Conservation (phyloP, 805 yeast genomes). For the Candida hispaniensis region DNA sequence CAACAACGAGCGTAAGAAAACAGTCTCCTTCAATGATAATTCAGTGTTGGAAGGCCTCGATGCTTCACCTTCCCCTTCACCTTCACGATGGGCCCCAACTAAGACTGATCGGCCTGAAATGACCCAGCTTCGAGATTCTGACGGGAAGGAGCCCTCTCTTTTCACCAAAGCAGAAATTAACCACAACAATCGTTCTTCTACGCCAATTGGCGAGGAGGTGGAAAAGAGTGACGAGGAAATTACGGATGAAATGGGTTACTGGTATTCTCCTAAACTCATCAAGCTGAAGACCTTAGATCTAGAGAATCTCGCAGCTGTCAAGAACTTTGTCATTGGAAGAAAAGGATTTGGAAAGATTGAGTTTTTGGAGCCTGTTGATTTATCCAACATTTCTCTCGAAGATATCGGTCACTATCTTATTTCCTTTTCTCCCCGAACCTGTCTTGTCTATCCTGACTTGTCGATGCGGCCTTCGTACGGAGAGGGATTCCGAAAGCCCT, state of each 20-base stretch:
- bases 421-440: conserved; percentile 46
- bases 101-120: too few relatives aligned
- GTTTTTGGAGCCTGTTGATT: conserved; percentile 73
- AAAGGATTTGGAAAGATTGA: conserved; percentile 65
- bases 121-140: too few relatives aligned
- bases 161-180: conserved; percentile 16
- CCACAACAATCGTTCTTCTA: too few relatives aligned
- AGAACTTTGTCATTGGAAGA: conserved; percentile 66
- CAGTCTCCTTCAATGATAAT: conserved; percentile 13
- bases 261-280: conserved; percentile 69
- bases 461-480: conserved; percentile 54
- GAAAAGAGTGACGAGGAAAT: conserved; percentile 33
- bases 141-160: conserved; percentile 5
- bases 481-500: conserved; percentile 73
- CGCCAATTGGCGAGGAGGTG: too few relatives aligned
- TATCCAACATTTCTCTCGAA: conserved; percentile 45
- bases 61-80: too few relatives aligned
- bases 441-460: conserved; percentile 64
- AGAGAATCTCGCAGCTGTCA: conserved; percentile 51
- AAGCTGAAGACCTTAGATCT: conserved; percentile 50
- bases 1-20: conserved; percentile 13
- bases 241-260: conserved; percentile 65
- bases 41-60: conserved; percentile 12
- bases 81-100: too few relatives aligned
- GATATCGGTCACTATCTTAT: conserved; percentile 58